Conservation (phyloP, 2,329 filamentous ascomycete genomes). For the Onygenales sp. region DNA sequence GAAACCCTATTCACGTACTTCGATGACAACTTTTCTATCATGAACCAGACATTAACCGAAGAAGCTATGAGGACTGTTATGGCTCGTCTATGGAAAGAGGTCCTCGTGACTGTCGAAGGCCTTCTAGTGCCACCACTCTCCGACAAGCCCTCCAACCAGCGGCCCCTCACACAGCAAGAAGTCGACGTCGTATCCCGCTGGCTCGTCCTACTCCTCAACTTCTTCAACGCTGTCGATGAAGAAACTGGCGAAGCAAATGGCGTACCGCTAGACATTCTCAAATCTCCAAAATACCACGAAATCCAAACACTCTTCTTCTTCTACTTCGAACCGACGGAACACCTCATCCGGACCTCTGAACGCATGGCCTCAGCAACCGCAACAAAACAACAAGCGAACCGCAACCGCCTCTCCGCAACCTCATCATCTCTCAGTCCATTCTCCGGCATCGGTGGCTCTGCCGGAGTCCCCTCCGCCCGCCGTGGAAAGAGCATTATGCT, state of each 20-base stretch:
- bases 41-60: constrained; percentile 92
- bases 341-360: constrained; percentile 88
- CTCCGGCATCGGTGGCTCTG: constrained; percentile 28
- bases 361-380: constrained; percentile 85
- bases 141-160: constrained; percentile 84
- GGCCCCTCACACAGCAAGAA: constrained; percentile 74
- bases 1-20: constrained; percentile 87
- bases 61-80: constrained; percentile 98
- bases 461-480: constrained; percentile 38
- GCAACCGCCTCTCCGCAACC: constrained; percentile 61
- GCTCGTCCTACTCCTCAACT: constrained; percentile 81
- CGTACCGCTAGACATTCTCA: constrained; percentile 82
- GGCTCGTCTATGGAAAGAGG: constrained; percentile 96
- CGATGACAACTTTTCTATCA: constrained; percentile 96
- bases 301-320: constrained; percentile 96
- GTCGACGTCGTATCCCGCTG: constrained; percentile 92
- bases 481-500: constrained; percentile 73
- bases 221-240: constrained; percentile 91
- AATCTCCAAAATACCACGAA: constrained; percentile 97
- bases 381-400: constrained; percentile 59
- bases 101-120: constrained; percentile 79
- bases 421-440: constrained; percentile 24
- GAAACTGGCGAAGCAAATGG: constrained; percentile 73
- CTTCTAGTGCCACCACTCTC: constrained; percentile 88
- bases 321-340: constrained; percentile 89